phyloP scores from a whole-genome alignment of 257 asterid genomes.

The Przewalskia tangutica region DNA sequence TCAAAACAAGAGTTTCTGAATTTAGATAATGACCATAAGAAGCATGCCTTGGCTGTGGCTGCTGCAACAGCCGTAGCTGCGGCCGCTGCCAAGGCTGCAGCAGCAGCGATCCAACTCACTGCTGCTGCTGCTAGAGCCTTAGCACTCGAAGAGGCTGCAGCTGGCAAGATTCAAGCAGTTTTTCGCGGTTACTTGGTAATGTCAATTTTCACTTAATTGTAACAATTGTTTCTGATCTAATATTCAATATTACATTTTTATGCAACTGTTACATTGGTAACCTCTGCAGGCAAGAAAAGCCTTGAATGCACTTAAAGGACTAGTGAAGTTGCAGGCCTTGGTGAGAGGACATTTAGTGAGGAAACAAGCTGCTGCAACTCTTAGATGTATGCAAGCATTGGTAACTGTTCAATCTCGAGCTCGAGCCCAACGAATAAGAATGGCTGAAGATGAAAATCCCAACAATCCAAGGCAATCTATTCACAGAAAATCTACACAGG shows the following conservation, averaged over 20 bases:
- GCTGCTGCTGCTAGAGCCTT: constrained; percentile 26
- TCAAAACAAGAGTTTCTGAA: constrained; percentile 9
- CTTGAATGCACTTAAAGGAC: constrained; percentile 84
- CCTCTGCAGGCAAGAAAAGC: constrained; percentile 74
- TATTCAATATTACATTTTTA: not conserved
- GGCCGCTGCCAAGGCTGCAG: constrained; percentile 73
- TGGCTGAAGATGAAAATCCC: constrained; percentile 44
- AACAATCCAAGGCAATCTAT: constrained; percentile 34
- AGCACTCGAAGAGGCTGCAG: constrained; percentile 47
- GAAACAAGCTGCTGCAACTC: constrained; percentile 79
- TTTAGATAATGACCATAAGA: constrained; percentile 34
- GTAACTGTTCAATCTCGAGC: constrained; percentile 74
- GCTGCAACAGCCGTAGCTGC: constrained; percentile 71
- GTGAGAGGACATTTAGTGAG: constrained; percentile 91
- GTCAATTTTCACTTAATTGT: not conserved
- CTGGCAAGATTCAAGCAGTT: constrained; percentile 62
- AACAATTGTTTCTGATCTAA: not conserved
- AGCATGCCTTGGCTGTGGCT: constrained; percentile 53
- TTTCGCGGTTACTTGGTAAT: constrained; percentile 72
- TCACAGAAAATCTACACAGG: constrained; percentile 66
- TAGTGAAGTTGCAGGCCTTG: constrained; percentile 87
- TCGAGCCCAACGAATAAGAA: constrained; percentile 53
- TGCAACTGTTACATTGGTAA: not conserved
- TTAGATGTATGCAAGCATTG: constrained; percentile 88
- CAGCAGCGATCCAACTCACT: constrained; percentile 50